phyloP scores from a whole-genome alignment of 352 stramenopile genomes.

The Aphanomyces invadans region DNA sequence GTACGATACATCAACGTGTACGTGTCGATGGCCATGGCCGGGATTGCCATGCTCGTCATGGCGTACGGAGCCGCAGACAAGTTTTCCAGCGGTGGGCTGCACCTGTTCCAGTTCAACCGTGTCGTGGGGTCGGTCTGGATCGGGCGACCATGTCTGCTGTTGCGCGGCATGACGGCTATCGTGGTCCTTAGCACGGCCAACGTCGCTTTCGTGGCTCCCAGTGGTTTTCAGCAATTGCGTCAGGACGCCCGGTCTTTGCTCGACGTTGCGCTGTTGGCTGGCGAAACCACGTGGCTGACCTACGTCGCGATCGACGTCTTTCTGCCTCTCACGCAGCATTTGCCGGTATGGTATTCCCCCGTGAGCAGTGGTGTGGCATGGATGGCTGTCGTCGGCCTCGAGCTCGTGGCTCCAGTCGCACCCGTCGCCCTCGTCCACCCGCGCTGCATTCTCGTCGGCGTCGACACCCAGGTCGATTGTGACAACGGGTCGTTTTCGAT shows the following conservation, averaged over 20 bases:
- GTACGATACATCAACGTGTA: background rate
- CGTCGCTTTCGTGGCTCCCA: background rate
- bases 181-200: background rate
- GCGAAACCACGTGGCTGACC: slow-evolving; percentile 8
- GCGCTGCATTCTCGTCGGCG: too few species aligned
- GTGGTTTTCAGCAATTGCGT: background rate
- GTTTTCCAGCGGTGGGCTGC: background rate
- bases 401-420: background rate
- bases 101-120: slow-evolving; percentile 11
- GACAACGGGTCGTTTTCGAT: background rate
- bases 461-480: background rate
- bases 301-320: slow-evolving; percentile 15
- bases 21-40: background rate
- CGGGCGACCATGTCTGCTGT: background rate
- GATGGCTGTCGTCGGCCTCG: background rate
- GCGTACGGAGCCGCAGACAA: background rate
- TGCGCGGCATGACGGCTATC: background rate
- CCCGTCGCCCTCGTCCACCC: too few species aligned
- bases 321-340: background rate
- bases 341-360: background rate
- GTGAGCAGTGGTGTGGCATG: background rate
- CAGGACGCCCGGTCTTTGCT: background rate
- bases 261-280: background rate
- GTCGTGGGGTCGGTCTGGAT: background rate
- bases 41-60: background rate